These are phyloP conservation scores for Coemansia reversa DNA, from an alignment of 192 early-diverging fungal genomes.

Conservation along the genomic window DNA sequence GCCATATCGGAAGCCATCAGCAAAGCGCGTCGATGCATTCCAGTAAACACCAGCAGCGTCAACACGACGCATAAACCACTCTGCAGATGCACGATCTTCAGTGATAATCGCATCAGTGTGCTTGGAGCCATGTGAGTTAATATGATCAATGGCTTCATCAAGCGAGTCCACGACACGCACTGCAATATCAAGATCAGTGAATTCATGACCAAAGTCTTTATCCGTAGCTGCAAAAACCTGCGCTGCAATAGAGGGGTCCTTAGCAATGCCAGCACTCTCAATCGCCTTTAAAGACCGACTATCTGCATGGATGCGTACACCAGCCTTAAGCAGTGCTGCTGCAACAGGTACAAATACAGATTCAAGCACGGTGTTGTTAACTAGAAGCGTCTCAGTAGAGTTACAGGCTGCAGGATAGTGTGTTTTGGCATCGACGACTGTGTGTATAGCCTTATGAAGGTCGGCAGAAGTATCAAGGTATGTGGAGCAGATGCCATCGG, in stretches of 20 bases:
- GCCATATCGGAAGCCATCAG: conserved; percentile 98
- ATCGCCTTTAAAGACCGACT: conserved; percentile 50
- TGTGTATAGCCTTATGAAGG: conserved; percentile 67
- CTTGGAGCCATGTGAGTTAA: conserved; percentile 90
- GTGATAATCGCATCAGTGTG: conserved; percentile 97
- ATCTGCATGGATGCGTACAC: conserved; percentile 67
- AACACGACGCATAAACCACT: conserved; percentile 85
- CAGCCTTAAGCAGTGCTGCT: conserved; percentile 57
- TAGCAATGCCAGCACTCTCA: conserved; percentile 13
- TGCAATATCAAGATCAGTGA: conserved; percentile 82
- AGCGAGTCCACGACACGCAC: conserved; percentile 74
- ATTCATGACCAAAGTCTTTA: conserved; percentile 89
- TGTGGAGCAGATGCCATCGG: conserved; percentile 94
- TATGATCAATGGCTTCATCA: conserved; percentile 83
- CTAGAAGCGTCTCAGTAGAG: conserved; percentile 86
- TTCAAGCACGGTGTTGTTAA: conserved; percentile 61
- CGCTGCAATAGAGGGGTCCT: conserved; percentile 2
- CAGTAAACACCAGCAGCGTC: conserved; percentile 98
- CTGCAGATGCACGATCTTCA: conserved; percentile 65
- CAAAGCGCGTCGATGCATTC: conserved; percentile 95
- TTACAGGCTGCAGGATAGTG: conserved; percentile 97
- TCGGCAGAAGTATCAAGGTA: conserved; percentile 86
- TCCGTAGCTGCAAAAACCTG: conserved; percentile 28
- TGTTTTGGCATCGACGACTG: conserved; percentile 92
- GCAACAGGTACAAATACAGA: conserved; percentile 58